phyloP scores from a whole-genome alignment of 371 early-diverging fungal species.

The Batkoa obscura region DNA sequence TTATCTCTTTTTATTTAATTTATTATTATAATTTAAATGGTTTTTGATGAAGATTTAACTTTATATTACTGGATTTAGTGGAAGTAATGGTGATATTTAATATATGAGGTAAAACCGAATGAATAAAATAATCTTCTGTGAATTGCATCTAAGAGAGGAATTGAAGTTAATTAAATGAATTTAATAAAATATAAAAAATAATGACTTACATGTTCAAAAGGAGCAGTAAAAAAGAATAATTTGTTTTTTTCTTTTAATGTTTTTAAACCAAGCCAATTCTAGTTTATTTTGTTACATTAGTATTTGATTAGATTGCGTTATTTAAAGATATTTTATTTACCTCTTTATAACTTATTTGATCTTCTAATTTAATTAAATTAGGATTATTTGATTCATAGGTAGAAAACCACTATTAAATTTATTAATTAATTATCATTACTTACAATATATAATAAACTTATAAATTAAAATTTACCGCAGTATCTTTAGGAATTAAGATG shows the following conservation, averaged over 20 bases:
- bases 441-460: background rate
- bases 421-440: constrained; percentile 19
- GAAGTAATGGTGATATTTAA: no score
- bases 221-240: constrained; percentile 34
- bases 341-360: constrained; percentile 35
- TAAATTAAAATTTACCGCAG: constrained; percentile 26
- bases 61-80: no score
- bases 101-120: no score
- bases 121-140: background rate
- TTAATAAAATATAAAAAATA: constrained; percentile 8
- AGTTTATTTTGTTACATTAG: background rate
- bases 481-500: constrained; percentile 56
- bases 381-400: constrained; percentile 22
- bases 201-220: constrained; percentile 48
- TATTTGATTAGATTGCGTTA: no score
- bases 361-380: constrained; percentile 17
- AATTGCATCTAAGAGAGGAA: background rate
- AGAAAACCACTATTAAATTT: constrained; percentile 47
- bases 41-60: no score
- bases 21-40: no score
- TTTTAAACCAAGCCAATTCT: constrained; percentile 49
- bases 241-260: constrained; percentile 26
- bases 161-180: background rate
- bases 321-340: background rate
- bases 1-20: no score